phyloP scores from a whole-genome alignment of 2,329 filamentous ascomycete species.

The Talaromyces islandicus region DNA sequence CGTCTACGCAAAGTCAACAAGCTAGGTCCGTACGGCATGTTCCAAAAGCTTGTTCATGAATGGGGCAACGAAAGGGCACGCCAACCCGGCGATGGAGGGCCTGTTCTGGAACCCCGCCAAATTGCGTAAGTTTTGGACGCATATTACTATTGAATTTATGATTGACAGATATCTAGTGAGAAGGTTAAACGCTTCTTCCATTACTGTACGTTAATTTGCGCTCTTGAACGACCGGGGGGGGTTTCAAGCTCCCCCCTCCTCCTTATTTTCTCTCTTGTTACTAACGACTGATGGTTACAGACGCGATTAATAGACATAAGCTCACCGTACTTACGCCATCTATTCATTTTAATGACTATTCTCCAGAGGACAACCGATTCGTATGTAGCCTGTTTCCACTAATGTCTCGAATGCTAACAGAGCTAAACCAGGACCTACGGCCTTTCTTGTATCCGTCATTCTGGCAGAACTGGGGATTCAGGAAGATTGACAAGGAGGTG shows the following conservation, averaged over 20 bases:
- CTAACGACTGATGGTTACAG: neutral
- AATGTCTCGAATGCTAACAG: neutral
- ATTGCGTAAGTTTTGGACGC: conserved; percentile 7
- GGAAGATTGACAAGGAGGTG: conserved; percentile 39
- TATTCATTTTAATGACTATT: conserved; percentile 30
- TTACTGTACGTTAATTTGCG: neutral
- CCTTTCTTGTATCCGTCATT: conserved; percentile 41
- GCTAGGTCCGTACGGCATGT: conserved; percentile 49
- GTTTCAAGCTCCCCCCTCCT: neutral
- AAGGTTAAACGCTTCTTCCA: conserved; percentile 38
- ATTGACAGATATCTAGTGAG: conserved; percentile 11
- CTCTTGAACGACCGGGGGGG: neutral
- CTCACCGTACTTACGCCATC: conserved; percentile 12
- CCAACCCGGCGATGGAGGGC: conserved; percentile 20
- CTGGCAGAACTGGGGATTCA: conserved; percentile 26
- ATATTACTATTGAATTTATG: neutral
- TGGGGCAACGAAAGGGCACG: conserved; percentile 29
- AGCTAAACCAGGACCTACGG: conserved; percentile 36
- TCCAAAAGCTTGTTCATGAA: conserved; percentile 44
- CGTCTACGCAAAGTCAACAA: conserved; percentile 48
- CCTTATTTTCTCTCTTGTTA: neutral
- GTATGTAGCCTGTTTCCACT: neutral
- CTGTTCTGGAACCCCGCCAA: conserved; percentile 19
- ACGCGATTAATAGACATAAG: conserved; percentile 12
- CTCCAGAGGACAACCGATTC: conserved; percentile 49